Evolutionary conservation across 257 asterid genomes (phyloP).

Genomic region (Nicotiana sylvestris): DNA sequence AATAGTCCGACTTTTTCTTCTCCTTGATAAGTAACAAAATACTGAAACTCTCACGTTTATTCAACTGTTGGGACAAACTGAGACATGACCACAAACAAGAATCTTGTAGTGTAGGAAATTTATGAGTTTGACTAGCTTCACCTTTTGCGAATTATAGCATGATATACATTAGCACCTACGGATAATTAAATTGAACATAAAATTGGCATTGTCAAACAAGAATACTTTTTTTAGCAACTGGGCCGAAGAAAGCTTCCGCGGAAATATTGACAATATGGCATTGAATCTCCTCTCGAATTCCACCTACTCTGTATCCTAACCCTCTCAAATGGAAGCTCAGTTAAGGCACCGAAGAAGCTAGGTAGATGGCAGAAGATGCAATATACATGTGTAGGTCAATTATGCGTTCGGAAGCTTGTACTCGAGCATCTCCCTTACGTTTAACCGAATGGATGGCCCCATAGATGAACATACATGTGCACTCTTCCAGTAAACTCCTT

Average conservation of each 20-base stretch:
- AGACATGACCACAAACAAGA: background rate
- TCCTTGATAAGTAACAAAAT: too few relatives aligned
- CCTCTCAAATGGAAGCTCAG: slow-evolving; percentile 13
- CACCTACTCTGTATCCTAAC: slow-evolving; percentile 9
- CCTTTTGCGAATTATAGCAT: background rate
- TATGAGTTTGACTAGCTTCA: background rate
- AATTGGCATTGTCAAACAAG: background rate
- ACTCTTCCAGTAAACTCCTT: slow-evolving; percentile 92
- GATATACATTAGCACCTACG: background rate
- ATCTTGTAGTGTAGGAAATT: background rate
- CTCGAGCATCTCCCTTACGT: slow-evolving; percentile 72
- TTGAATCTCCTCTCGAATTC: slow-evolving; percentile 3
- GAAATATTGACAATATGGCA: background rate
- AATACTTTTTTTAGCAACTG: background rate
- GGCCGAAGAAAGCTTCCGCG: slow-evolving; percentile 7
- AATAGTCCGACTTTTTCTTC: too few relatives aligned
- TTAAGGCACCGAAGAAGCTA: slow-evolving; percentile 5
- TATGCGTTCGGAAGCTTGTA: slow-evolving; percentile 51
- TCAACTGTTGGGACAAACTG: slow-evolving; percentile 2
- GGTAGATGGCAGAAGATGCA: slow-evolving; percentile 20
- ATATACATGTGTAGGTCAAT: slow-evolving; percentile 34
- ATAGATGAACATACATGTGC: slow-evolving; percentile 90
- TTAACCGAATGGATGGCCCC: slow-evolving; percentile 96
- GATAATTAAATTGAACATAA: background rate
- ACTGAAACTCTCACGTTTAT: background rate